Percentiles rank a stretch among this genome's conserved stretches.
Evolutionary conservation across 768 basidiomycete genomes (phyloP).

Genomic region (Lactifluus hygrophoroides): DNA sequence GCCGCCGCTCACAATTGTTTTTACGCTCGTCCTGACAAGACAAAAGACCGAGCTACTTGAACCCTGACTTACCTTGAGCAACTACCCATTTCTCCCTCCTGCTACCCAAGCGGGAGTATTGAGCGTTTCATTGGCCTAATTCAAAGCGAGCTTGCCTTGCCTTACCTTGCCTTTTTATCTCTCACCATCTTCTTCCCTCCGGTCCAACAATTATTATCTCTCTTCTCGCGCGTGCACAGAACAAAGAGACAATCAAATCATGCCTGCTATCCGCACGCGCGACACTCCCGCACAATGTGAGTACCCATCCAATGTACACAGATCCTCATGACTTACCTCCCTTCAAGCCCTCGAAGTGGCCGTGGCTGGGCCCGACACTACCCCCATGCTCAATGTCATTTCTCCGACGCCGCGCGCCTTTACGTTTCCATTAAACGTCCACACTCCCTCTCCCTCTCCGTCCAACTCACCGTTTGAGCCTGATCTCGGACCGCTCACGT

Average conservation of each 20-base stretch:
- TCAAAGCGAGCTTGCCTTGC: constrained; percentile 12
- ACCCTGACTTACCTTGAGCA: constrained; percentile 10
- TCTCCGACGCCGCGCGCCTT: constrained; percentile 65
- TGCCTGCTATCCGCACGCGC: constrained; percentile 76
- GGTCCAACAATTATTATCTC: constrained; percentile 5
- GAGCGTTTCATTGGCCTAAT: constrained; percentile 5
- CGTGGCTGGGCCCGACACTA: constrained; percentile 44
- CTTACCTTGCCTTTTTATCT: constrained; percentile 15
- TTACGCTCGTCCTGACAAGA: constrained; percentile 15
- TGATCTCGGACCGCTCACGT: constrained; percentile 42
- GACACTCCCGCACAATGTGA: constrained; percentile 52
- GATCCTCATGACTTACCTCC: constrained; percentile 2
- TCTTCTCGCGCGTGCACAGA: constrained; percentile 1
- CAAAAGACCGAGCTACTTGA: constrained; percentile 14
- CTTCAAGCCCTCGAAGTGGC: constrained; percentile 64
- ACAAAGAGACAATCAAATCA: constrained; percentile 34
- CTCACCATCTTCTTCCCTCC: not conserved
- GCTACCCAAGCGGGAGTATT: constrained; percentile 15
- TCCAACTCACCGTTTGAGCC: constrained; percentile 68
- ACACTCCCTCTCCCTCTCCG: constrained; percentile 49
- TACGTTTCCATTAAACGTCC: constrained; percentile 41
- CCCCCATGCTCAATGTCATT: constrained; percentile 49
- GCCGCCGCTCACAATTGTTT: constrained; percentile 20
- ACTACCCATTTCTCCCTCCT: constrained; percentile 20
- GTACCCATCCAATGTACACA: constrained; percentile 15